These are phyloP conservation scores for Stagonosporopsis tanaceti DNA, from an alignment of 2,329 filamentous ascomycete genomes.

Conservation along the genomic window DNA sequence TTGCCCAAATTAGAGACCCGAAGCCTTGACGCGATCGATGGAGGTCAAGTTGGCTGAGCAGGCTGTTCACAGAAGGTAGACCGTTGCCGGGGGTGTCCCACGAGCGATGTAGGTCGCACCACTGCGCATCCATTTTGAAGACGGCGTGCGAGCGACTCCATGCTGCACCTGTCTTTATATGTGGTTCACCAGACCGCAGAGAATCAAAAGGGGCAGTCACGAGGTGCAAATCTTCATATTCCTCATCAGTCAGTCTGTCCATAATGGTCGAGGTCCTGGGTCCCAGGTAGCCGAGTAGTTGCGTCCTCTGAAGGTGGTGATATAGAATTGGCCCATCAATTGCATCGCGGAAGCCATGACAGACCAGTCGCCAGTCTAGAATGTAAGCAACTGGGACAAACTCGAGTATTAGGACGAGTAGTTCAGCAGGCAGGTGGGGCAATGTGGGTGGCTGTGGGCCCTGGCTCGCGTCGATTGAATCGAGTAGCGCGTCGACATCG, in stretches of 20 bases:
- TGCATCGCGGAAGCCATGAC: conserved; percentile 40
- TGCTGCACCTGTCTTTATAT: conserved; percentile 2
- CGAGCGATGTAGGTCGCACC: conserved; percentile 19
- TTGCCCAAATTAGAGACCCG: conserved; percentile 36
- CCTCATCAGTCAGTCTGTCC: conserved; percentile 16
- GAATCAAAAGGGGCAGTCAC: conserved; percentile 24
- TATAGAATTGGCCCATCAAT: conserved; percentile 42
- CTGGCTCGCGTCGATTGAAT: conserved; percentile 43
- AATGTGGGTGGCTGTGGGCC: conserved; percentile 1
- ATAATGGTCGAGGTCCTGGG: conserved; percentile 2
- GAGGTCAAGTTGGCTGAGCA: conserved; percentile 20
- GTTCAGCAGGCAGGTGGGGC: conserved; percentile 42
- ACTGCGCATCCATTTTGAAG: conserved; percentile 24
- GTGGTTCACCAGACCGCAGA: background rate
- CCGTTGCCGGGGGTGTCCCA: background rate
- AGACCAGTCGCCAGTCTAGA: conserved; percentile 41
- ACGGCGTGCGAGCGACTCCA: conserved; percentile 33
- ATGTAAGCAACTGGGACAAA: conserved; percentile 37
- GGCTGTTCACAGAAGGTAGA: background rate
- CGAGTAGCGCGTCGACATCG: conserved; percentile 39
- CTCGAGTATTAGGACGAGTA: conserved; percentile 39
- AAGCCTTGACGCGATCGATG: conserved; percentile 19
- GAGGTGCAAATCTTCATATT: conserved; percentile 29
- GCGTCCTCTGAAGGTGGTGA: conserved; percentile 29
- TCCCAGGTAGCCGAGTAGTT: conserved; percentile 36